Evolutionary conservation across 2,329 filamentous ascomycete species (phyloP), one percentile per base, ranked within the genome.

Genomic region (Exutisphaerella laricina): DNA sequence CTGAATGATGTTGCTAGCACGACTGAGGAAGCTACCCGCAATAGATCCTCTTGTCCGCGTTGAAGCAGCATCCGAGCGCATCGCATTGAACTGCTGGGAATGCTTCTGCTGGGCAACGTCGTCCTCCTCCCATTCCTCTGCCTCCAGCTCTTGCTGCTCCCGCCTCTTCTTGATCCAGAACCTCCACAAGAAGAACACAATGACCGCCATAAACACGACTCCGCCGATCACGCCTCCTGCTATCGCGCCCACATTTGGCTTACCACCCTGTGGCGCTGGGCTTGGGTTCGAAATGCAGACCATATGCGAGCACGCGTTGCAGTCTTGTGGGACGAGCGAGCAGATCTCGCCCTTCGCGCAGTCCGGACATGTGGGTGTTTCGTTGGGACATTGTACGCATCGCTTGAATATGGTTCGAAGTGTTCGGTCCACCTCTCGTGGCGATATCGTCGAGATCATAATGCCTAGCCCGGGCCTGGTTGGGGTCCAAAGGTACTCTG

Each of bases 1-100:
- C 69, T 97, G 92, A 58, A 98, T 98, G 63, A 98, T 90, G 71
- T 98, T 98, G 59, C 92, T 97, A 36, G 92, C 92, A 49, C 92
- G 82, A 13, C 92, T 97, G 48, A 96, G 78, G 46, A 97, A 88
- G 18, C 90, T 97, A 7, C 89, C 96, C 12, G 92, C 92, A 61
- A 98, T 88, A 9, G 90, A 97, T 58, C 55, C 58, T 51, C 58
- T 84, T 78, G 41, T 90, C 83, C n/a, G 86, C 86, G 62, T 92
- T 81, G 32, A 86, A 85, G 8, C 89, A 92, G 42, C 84, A 78
- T 55, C 88, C 33, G 54, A 47, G 76, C 52, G 81, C 74, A 55
- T 79, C 75, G 51, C 74, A 65, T 53, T 71, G 68, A 54, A 72
- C 73, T 75, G 51, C 73, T 70, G 66, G 18, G 36, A 45, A 5